Conservation (phyloP, 2,329 filamentous ascomycete genomes). For the Lanzia echinophila region DNA sequence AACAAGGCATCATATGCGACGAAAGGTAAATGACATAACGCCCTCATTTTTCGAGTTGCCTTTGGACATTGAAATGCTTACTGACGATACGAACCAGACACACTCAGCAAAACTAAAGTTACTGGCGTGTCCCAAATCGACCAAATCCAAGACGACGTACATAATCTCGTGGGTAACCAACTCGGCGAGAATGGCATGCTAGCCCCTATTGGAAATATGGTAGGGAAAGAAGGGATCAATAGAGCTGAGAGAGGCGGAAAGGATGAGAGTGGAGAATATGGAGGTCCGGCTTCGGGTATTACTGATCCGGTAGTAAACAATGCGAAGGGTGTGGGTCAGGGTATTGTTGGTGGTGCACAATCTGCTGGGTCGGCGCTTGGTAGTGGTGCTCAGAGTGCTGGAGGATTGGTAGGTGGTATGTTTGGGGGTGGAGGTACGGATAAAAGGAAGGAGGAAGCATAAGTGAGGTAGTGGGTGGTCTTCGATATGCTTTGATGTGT, state of each 20-base stretch:
- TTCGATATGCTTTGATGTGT: not conserved
- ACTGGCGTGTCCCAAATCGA: constrained; percentile 48
- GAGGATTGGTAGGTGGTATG: constrained; percentile 11
- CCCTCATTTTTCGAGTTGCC: not conserved
- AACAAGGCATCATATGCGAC: constrained; percentile 69
- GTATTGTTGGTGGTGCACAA: constrained; percentile 9
- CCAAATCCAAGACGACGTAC: constrained; percentile 6
- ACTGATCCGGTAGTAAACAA: constrained; percentile 9
- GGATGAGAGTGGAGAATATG: constrained; percentile 50
- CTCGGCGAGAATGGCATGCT: constrained; percentile 62
- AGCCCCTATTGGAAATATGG: constrained; percentile 55
- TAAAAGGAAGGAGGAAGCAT: not conserved
- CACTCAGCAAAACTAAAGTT: constrained; percentile 62
- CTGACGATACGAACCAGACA: too few relatives aligned
- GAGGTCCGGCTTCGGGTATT: constrained; percentile 7
- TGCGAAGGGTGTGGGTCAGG: constrained; percentile 8
- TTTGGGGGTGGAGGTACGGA: constrained; percentile 11
- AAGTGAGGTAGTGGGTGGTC: not conserved
- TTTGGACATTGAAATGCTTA: not conserved
- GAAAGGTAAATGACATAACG: constrained; percentile 46
- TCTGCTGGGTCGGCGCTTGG: constrained; percentile 12
- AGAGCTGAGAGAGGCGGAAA: constrained; percentile 57
- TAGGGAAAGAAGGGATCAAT: constrained; percentile 60
- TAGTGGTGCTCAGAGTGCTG: constrained; percentile 13
- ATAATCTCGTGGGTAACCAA: constrained; percentile 40